Evolutionary conservation across 495 filamentous ascomycete species (phyloP).

Genomic region (Tuber indicum): DNA sequence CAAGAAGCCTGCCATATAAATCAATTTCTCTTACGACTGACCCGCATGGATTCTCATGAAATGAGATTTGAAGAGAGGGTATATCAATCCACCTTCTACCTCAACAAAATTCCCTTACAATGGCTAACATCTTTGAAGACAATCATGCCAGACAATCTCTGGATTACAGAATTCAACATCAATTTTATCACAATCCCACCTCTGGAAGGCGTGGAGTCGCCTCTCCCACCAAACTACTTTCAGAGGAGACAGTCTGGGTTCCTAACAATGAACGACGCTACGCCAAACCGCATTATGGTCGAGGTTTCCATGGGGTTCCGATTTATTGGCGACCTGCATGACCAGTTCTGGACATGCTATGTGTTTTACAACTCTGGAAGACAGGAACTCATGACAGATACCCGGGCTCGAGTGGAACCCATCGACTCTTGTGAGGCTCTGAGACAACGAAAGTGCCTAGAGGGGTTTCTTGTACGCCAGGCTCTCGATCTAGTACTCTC

Average conservation of each 20-base stretch:
- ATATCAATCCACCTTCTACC: not conserved
- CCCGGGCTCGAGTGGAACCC: not conserved
- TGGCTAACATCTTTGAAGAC: not conserved
- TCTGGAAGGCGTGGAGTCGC: not conserved
- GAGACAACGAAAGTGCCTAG: not conserved
- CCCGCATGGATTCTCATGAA: not conserved
- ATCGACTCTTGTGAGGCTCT: not conserved
- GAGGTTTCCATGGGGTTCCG: not conserved
- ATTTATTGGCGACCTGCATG: not conserved
- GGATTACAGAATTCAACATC: conserved; percentile 4
- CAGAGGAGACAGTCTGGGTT: not conserved
- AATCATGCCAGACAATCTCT: conserved; percentile 4
- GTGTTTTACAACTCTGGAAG: not conserved
- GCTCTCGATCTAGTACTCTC: not conserved
- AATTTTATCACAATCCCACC: not conserved
- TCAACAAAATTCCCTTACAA: not conserved
- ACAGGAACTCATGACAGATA: not conserved
- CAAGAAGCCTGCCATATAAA: not conserved
- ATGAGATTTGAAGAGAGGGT: not conserved
- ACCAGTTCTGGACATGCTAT: conserved; percentile 5
- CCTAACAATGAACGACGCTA: not conserved
- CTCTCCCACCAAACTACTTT: not conserved
- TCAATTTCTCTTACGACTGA: not conserved
- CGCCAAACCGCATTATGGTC: not conserved
- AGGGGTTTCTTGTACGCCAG: not conserved